Percentiles rank a stretch among this genome's conserved stretches.
phyloP scores from a whole-genome alignment of 208 protist genomes.

The Leishmania tropica region DNA sequence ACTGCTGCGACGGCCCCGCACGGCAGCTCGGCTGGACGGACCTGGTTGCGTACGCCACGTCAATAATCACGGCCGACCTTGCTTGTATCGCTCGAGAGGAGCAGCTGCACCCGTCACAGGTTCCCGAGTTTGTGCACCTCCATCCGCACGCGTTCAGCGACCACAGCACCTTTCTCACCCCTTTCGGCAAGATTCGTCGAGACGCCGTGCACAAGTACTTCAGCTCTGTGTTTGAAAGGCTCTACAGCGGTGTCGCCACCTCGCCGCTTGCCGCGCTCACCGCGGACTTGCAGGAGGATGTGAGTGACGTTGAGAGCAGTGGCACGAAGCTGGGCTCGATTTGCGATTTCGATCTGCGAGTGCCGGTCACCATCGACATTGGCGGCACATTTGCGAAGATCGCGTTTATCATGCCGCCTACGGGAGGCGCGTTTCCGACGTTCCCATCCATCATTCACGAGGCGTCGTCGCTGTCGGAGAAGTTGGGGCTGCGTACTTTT shows the following conservation, averaged over 20 bases:
- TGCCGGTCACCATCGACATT: conserved; percentile 88
- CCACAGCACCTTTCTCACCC: conserved; percentile 78
- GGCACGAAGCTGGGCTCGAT: conserved; percentile 8
- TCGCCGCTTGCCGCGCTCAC: conserved; percentile 14
- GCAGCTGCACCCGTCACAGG: conserved; percentile 65
- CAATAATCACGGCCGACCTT: conserved; percentile 72
- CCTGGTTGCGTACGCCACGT: conserved; percentile 57
- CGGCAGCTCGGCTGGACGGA: conserved; percentile 65
- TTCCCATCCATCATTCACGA: conserved; percentile 57
- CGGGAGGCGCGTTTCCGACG: conserved; percentile 10
- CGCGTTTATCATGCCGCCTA: conserved; percentile 79
- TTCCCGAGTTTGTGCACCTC: conserved; percentile 75
- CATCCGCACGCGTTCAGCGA: conserved; percentile 88
- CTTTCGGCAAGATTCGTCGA: conserved; percentile 71
- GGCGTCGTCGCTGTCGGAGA: conserved; percentile 78
- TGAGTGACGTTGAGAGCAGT: conserved; percentile 47
- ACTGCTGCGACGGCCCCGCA: conserved; percentile 10
- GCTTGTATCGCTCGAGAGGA: conserved; percentile 48
- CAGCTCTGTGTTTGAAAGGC: conserved; percentile 52
- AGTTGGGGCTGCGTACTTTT: conserved; percentile 59
- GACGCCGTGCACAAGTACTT: conserved; percentile 74
- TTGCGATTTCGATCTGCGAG: conserved; percentile 31
- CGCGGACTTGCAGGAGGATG: conserved; percentile 11
- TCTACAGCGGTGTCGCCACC: conserved; percentile 50
- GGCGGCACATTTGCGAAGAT: conserved; percentile 92